phyloP scores from a whole-genome alignment of 2,329 filamentous ascomycete genomes.

The Ophiostoma angusticollis region DNA sequence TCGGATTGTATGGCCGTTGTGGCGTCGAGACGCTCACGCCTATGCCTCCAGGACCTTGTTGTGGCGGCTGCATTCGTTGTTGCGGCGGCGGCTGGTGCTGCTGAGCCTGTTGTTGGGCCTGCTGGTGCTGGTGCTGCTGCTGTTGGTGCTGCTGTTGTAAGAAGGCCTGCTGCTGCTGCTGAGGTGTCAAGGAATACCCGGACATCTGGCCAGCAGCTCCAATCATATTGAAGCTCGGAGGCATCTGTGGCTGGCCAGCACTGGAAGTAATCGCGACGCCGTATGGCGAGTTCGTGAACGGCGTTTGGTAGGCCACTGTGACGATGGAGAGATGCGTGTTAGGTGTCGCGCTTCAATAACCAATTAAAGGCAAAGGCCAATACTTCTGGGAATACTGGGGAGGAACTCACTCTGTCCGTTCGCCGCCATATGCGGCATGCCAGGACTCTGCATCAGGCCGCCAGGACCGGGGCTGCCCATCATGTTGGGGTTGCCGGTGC shows the following conservation, averaged over 20 bases:
- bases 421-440: conserved; percentile 44
- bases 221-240: conserved; percentile 43
- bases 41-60: conserved; percentile 23
- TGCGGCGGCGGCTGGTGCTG: conserved; percentile 25
- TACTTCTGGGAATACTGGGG: too few relatives aligned
- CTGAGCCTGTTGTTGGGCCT: too few relatives aligned
- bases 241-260: conserved; percentile 34
- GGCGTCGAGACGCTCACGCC: conserved; percentile 23
- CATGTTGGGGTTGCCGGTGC: conserved; percentile 35
- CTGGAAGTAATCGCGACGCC: conserved; percentile 38
- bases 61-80: conserved; percentile 30
- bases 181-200: conserved; percentile 43
- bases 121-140: conserved; percentile 20
- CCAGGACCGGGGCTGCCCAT: conserved; percentile 42
- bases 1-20: conserved; percentile 26
- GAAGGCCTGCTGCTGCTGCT: conserved; percentile 25
- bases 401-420: conserved; percentile 46
- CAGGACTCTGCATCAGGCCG: conserved; percentile 51
- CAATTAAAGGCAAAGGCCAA: too few relatives aligned
- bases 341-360: not conserved
- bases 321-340: conserved; percentile 18
- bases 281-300: conserved; percentile 45
- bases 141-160: conserved; percentile 20
- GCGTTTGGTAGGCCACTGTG: conserved; percentile 46
- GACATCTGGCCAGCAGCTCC: conserved; percentile 31